Conservation (phyloP, 192 early-diverging fungal species). For the Entomortierella beljakovae region DNA sequence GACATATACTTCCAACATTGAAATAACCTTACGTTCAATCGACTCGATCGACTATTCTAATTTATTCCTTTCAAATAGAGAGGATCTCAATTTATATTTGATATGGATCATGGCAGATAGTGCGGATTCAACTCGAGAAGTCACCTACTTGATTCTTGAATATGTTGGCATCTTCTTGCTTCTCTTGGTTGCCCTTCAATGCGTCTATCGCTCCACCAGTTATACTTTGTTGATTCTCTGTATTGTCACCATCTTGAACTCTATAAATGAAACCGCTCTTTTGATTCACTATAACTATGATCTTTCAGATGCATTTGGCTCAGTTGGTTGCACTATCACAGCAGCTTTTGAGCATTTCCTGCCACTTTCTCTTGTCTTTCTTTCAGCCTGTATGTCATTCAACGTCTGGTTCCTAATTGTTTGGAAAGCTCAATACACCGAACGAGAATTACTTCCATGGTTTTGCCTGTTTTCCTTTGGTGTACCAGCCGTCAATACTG, state of each 20-base stretch:
- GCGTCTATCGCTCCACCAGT: constrained; percentile 21
- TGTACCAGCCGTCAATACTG: constrained; percentile 7
- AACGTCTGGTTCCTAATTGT: constrained; percentile 43
- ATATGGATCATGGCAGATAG: not conserved
- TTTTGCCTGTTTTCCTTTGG: constrained; percentile 30
- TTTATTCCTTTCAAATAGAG: too few relatives aligned
- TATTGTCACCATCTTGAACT: constrained; percentile 32
- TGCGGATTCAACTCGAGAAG: constrained; percentile 18
- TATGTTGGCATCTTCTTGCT: constrained; percentile 32
- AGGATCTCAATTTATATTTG: not conserved
- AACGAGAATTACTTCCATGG: constrained; percentile 34
- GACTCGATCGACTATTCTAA: too few relatives aligned
- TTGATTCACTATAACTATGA: constrained; percentile 8
- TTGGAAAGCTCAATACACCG: not conserved
- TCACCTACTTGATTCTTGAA: constrained; percentile 16
- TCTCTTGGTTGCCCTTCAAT: constrained; percentile 26
- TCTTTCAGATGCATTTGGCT: not conserved
- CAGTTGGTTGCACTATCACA: constrained; percentile 6
- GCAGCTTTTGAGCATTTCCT: constrained; percentile 36
- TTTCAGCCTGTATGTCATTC: constrained; percentile 32
- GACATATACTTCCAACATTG: not conserved
- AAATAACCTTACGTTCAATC: not conserved
- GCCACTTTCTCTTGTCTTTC: constrained; percentile 1
- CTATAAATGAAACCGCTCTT: constrained; percentile 39
- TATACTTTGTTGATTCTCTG: constrained; percentile 37